Evolutionary conservation across 1,284 basidiomycete species (phyloP).

Genomic region (Tremellales sp.): DNA sequence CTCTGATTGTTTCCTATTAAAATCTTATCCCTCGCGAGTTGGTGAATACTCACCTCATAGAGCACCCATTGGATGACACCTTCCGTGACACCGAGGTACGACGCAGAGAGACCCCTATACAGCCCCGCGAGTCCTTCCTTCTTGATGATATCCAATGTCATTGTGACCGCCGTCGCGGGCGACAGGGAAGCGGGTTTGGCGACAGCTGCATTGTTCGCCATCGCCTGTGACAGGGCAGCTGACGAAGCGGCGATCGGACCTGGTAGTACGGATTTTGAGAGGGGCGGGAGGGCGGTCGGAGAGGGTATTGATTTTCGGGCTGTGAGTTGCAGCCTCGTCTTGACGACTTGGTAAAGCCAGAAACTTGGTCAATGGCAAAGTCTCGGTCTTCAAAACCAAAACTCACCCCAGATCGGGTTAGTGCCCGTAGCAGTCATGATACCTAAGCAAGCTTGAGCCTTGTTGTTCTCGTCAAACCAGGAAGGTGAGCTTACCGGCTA

Average conservation of each 20-base stretch:
- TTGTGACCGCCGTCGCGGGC: slow-evolving; percentile 49
- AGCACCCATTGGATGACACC: slow-evolving; percentile 97
- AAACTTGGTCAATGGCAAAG: not conserved
- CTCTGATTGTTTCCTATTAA: slow-evolving; percentile 17
- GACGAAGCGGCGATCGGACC: slow-evolving; percentile 29
- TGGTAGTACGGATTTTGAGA: slow-evolving; percentile 16
- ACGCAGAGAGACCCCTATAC: slow-evolving; percentile 92
- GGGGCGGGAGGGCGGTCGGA: slow-evolving; percentile 5
- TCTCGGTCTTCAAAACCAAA: not conserved
- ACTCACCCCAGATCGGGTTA: slow-evolving; percentile 82
- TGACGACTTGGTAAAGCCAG: slow-evolving; percentile 63
- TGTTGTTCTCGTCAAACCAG: not conserved
- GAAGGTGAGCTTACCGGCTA: slow-evolving; percentile 55
- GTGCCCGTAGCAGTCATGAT: slow-evolving; percentile 83
- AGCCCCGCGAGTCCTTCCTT: slow-evolving; percentile 84
- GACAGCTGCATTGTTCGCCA: slow-evolving; percentile 9
- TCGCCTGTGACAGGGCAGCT: slow-evolving; percentile 17
- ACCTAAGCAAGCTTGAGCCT: slow-evolving; percentile 48
- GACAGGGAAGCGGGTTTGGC: slow-evolving; percentile 10
- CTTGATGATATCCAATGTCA: slow-evolving; percentile 68
- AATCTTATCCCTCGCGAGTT: too few species aligned
- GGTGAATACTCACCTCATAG: slow-evolving; percentile 61
- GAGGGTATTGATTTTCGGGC: slow-evolving; percentile 26
- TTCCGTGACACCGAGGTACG: slow-evolving; percentile 93
- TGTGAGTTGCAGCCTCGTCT: slow-evolving; percentile 78